Conservation (phyloP, 441 rosid species). For the Mallotus japonicus region DNA sequence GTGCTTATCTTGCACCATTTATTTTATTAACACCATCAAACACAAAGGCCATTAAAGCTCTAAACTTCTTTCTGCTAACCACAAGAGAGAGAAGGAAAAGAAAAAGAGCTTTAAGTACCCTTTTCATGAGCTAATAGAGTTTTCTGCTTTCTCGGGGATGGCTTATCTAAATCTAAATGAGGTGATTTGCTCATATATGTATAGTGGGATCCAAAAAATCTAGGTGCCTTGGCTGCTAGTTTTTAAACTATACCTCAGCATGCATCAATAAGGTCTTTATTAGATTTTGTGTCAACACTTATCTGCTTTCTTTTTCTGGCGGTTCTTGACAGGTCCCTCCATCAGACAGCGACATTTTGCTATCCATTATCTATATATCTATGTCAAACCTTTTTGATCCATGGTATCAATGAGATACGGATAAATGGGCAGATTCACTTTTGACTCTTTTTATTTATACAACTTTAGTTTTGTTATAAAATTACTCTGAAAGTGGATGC, state of each 20-base stretch:
- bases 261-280: neutral
- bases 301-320: neutral
- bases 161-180: neutral
- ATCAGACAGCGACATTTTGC: neutral
- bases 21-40: constrained; percentile 1
- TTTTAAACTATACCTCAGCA: neutral
- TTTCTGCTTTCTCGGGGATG: neutral
- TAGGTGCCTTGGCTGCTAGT: neutral
- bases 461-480: too few relatives aligned
- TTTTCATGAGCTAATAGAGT: neutral
- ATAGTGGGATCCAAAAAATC: constrained; percentile 8
- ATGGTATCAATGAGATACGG: neutral
- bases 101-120: neutral
- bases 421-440: neutral
- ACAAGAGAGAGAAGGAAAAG: too few relatives aligned
- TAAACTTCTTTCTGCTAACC: neutral
- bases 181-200: neutral
- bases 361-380: neutral
- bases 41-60: constrained; percentile 1
- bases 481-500: too few relatives aligned
- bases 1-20: constrained; percentile 15
- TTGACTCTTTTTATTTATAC: neutral
- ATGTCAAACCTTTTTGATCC: neutral
- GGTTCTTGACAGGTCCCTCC: neutral
- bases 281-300: neutral